A percentile compares a stretch with the other conserved stretches of the same genome.
Conservation (phyloP, 345 rosid species). For the Viola odorata region DNA sequence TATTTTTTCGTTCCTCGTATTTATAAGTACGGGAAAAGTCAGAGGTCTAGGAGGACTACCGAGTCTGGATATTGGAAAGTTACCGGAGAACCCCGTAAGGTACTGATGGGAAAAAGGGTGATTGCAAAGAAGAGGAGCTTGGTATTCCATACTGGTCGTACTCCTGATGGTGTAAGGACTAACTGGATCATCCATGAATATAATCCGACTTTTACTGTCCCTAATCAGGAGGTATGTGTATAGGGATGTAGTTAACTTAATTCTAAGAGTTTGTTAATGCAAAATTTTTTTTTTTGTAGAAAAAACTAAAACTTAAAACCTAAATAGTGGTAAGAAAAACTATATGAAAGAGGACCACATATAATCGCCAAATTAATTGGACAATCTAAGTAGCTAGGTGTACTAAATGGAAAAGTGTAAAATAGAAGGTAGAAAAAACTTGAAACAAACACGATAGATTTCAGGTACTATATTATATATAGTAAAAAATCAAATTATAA, state of each 20-base stretch:
- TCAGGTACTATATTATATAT: no score
- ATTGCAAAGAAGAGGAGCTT: background rate
- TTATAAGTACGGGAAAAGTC: background rate
- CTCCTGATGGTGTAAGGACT: background rate
- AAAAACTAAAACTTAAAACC: no score
- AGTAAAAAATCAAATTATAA: no score
- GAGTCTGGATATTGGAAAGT: constrained; percentile 2
- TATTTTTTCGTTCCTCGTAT: background rate
- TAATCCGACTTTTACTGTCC: constrained; percentile 2
- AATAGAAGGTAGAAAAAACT: no score
- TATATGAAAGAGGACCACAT: no score
- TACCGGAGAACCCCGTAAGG: background rate
- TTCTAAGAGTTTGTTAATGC: no score
- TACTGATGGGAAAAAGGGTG: background rate
- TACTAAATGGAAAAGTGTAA: no score
- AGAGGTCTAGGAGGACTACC: background rate
- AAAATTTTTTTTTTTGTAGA: background rate
- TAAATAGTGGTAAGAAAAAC: no score
- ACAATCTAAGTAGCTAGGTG: no score
- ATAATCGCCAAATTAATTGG: no score
- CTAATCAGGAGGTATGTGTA: background rate
- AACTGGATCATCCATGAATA: constrained; percentile 11
- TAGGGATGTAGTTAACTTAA: no score
- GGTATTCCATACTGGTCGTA: background rate
- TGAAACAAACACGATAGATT: no score